These are phyloP conservation scores for Pseudonectria buxi DNA, from an alignment of 2,329 filamentous ascomycete genomes.

Conservation along the genomic window DNA sequence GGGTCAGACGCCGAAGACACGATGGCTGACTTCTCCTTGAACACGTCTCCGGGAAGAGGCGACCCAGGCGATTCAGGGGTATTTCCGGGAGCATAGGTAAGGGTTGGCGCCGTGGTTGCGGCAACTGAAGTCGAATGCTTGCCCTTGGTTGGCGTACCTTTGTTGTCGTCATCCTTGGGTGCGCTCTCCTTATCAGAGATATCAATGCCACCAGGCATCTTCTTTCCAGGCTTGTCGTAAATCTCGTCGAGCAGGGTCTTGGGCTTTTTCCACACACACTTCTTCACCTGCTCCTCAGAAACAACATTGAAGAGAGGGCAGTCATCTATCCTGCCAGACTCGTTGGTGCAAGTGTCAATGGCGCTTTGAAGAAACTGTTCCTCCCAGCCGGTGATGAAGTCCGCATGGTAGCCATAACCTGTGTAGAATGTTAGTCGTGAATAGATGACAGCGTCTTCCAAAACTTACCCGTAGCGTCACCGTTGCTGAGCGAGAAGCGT, in stretches of 20 bases:
- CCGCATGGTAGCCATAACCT: slow-evolving; percentile 72
- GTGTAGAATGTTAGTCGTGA: slow-evolving; percentile 2
- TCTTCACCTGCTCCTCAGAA: slow-evolving; percentile 44
- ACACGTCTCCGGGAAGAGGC: slow-evolving; percentile 37
- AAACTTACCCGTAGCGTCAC: slow-evolving; percentile 62
- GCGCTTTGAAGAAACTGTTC: slow-evolving; percentile 60
- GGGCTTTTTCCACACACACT: slow-evolving; percentile 60
- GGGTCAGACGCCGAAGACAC: slow-evolving; percentile 1
- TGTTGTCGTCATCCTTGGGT: slow-evolving; percentile 2
- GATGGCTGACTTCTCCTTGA: slow-evolving; percentile 26
- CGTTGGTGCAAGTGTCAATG: slow-evolving; percentile 68
- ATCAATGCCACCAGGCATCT: slow-evolving; percentile 59
- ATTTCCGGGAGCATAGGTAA: slow-evolving; percentile 32
- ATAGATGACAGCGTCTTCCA: not conserved
- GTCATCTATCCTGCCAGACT: slow-evolving; percentile 61
- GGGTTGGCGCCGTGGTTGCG: slow-evolving; percentile 13
- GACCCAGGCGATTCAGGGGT: slow-evolving; percentile 25
- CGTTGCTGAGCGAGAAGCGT: slow-evolving; percentile 69
- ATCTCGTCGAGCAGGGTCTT: slow-evolving; percentile 51
- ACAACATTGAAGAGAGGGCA: slow-evolving; percentile 72
- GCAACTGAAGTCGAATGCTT: slow-evolving; percentile 7
- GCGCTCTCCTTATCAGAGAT: slow-evolving; percentile 31
- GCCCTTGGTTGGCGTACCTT: not conserved
- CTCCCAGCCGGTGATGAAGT: slow-evolving; percentile 78
- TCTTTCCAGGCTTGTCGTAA: slow-evolving; percentile 44